Evolutionary conservation across 2,329 filamentous ascomycete species (phyloP).

Genomic region (Fusarium paranaense): DNA sequence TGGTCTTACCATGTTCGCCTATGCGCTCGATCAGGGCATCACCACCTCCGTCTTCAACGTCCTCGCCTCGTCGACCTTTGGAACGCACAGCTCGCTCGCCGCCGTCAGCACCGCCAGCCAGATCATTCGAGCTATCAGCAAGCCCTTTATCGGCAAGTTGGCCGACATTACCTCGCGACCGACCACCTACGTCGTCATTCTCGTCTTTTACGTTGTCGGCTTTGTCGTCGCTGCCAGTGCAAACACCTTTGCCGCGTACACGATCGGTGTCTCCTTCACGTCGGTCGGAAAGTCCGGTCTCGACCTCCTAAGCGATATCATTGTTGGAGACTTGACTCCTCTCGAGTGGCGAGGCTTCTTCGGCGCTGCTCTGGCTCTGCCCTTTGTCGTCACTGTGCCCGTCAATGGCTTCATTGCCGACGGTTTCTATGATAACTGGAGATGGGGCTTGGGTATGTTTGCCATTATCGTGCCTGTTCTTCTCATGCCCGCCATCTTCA

Average conservation of each 20-base stretch:
- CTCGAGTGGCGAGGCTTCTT: slow-evolving; percentile 54
- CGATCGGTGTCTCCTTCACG: slow-evolving; percentile 52
- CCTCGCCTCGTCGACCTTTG: slow-evolving; percentile 50
- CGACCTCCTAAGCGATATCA: slow-evolving; percentile 46
- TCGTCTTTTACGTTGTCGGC: slow-evolving; percentile 53
- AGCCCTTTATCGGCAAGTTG: slow-evolving; percentile 54
- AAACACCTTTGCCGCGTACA: slow-evolving; percentile 45
- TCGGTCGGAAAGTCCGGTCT: slow-evolving; percentile 53
- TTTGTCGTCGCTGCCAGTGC: slow-evolving; percentile 50
- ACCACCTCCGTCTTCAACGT: slow-evolving; percentile 47
- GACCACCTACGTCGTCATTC: slow-evolving; percentile 53
- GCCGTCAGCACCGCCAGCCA: slow-evolving; percentile 45
- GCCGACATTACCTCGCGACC: slow-evolving; percentile 53
- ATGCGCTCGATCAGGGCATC: slow-evolving; percentile 49
- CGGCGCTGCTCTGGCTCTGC: slow-evolving; percentile 43
- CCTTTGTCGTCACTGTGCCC: slow-evolving; percentile 53
- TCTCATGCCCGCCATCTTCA: slow-evolving; percentile 63
- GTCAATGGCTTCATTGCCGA: slow-evolving; percentile 57
- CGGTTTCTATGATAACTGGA: slow-evolving; percentile 60
- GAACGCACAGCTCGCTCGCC: slow-evolving; percentile 29
- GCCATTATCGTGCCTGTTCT: slow-evolving; percentile 70
- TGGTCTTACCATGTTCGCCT: slow-evolving; percentile 50
- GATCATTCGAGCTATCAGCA: slow-evolving; percentile 54
- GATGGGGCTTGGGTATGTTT: slow-evolving; percentile 62
- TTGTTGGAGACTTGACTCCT: slow-evolving; percentile 51